Percentiles rank a stretch among this genome's conserved stretches.
Conservation (phyloP, 2,329 filamentous ascomycete genomes). For the Coniochaeta sp. region DNA sequence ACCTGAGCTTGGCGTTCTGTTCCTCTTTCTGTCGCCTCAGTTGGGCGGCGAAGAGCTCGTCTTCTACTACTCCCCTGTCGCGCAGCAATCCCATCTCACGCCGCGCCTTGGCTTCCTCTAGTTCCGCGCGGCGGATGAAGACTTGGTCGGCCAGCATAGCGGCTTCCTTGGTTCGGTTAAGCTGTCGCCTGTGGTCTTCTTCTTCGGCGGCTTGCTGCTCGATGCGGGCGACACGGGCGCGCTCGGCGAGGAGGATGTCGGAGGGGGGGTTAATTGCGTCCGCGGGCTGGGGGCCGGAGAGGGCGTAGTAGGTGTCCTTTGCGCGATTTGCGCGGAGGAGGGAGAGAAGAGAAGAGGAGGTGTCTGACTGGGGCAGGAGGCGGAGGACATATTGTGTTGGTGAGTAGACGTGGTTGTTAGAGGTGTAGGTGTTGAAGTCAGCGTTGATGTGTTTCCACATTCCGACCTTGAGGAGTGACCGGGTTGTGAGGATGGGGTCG, state of each 20-base stretch:
- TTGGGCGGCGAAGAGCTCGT: conserved; percentile 29
- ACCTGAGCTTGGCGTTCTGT: conserved; percentile 28
- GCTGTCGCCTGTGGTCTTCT: conserved; percentile 39
- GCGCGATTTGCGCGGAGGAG: conserved; percentile 45
- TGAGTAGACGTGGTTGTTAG: conserved; percentile 51
- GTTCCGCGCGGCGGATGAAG: conserved; percentile 36
- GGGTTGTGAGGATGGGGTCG: conserved; percentile 46
- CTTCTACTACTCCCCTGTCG: conserved; percentile 38
- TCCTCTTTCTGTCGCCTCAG: conserved; percentile 27
- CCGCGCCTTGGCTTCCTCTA: conserved; percentile 42
- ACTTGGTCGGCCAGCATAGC: conserved; percentile 44
- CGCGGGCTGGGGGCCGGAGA: conserved; percentile 43
- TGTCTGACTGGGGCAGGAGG: conserved; percentile 31
- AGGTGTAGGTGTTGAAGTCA: conserved; percentile 44
- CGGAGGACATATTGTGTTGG: conserved; percentile 54
- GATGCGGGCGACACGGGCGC: conserved; percentile 38
- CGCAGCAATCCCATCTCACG: conserved; percentile 37
- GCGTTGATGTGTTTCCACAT: conserved; percentile 60
- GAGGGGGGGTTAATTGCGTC: conserved; percentile 44
- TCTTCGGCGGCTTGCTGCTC: conserved; percentile 36
- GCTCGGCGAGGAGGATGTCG: conserved; percentile 40
- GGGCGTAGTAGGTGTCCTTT: conserved; percentile 46
- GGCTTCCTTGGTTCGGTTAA: conserved; percentile 42
- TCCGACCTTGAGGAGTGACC: conserved; percentile 52
- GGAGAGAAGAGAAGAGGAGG: conserved; percentile 32